Evolutionary conservation across 2,329 filamentous ascomycete genomes (phyloP).

Genomic region (Scytalidium sp.): DNA sequence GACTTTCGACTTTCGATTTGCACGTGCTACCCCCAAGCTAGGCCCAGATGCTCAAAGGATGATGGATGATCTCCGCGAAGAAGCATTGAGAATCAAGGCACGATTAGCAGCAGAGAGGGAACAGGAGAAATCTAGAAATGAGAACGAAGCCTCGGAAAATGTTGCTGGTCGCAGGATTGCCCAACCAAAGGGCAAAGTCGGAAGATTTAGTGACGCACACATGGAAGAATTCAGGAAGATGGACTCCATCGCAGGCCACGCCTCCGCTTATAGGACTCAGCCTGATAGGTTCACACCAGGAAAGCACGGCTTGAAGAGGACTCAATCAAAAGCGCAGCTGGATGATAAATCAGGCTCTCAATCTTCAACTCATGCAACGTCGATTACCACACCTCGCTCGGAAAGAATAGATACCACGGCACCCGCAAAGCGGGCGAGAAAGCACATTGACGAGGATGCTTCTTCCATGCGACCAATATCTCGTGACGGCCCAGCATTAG

Average conservation of each 20-base stretch:
- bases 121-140: conserved; percentile 46
- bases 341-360: conserved; percentile 53
- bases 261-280: conserved; percentile 70
- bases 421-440: conserved; percentile 71
- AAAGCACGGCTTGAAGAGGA: conserved; percentile 43
- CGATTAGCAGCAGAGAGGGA: conserved; percentile 62
- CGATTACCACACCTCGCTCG: conserved; percentile 2
- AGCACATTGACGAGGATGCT: conserved; percentile 64
- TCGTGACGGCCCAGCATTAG: conserved; percentile 37
- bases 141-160: conserved; percentile 33
- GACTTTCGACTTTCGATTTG: conserved; percentile 64
- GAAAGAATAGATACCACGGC: conserved; percentile 26
- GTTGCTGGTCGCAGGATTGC: conserved; percentile 67
- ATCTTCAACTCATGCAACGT: conserved; percentile 26
- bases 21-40: conserved; percentile 51
- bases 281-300: conserved; percentile 50
- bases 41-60: conserved; percentile 59
- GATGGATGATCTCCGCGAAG: conserved; percentile 67
- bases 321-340: conserved; percentile 60
- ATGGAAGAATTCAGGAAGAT: conserved; percentile 93
- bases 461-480: conserved; percentile 62
- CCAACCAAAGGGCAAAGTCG: conserved; percentile 71
- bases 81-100: conserved; percentile 69
- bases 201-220: conserved; percentile 81
- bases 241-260: conserved; percentile 89